Conservation (phyloP, 371 early-diverging fungal genomes). For the Mucor racemosus region DNA sequence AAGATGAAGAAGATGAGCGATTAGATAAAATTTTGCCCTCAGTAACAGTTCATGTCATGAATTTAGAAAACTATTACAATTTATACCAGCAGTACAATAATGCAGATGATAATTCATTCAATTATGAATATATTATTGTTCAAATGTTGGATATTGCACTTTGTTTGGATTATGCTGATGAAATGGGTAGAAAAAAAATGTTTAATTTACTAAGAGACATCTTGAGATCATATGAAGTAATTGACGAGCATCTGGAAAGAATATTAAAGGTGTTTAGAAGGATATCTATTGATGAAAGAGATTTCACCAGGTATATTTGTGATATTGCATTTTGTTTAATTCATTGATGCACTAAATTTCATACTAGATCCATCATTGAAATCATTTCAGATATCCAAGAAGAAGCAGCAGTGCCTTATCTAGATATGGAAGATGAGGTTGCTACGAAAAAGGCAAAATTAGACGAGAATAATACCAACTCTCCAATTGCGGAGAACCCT, state of each 20-base stretch:
- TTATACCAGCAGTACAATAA: conserved; percentile 36
- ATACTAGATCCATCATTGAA: conserved; percentile 69
- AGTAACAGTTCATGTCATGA: conserved; percentile 71
- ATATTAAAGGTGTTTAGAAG: conserved; percentile 75
- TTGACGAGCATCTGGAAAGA: conserved; percentile 71
- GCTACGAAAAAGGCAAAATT: conserved; percentile 25
- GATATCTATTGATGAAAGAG: conserved; percentile 81
- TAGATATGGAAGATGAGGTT: conserved; percentile 1
- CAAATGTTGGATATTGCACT: conserved; percentile 79
- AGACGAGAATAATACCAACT: neutral
- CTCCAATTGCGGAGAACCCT: neutral
- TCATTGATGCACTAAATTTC: too few relatives aligned
- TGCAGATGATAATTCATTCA: neutral
- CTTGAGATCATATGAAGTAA: conserved; percentile 69
- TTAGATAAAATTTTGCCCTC: conserved; percentile 78
- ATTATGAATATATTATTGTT: conserved; percentile 73
- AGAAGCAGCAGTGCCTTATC: conserved; percentile 12
- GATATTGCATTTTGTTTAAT: neutral
- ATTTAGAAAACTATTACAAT: conserved; percentile 69
- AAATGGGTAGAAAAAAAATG: conserved; percentile 84
- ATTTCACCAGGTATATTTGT: conserved; percentile 76
- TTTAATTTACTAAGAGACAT: conserved; percentile 79
- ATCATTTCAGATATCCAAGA: conserved; percentile 64
- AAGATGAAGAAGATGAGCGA: conserved; percentile 56
- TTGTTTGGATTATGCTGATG: conserved; percentile 85